These are phyloP conservation scores for Pisolithus tinctorius DNA, from an alignment of 768 basidiomycete genomes.

Conservation along the genomic window DNA sequence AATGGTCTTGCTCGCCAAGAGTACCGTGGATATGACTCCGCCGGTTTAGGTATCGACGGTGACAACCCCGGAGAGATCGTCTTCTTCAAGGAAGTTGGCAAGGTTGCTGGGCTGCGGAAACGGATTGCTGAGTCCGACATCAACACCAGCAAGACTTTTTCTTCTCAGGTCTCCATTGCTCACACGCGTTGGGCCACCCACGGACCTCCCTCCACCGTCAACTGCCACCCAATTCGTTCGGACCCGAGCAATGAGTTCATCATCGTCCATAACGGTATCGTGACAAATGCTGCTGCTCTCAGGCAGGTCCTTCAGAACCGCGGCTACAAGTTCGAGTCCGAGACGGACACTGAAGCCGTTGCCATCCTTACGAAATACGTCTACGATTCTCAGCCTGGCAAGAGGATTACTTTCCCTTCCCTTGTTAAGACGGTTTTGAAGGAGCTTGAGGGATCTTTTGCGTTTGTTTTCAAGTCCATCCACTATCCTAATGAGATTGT, in stretches of 20 bases:
- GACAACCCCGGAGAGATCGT: constrained; percentile 71
- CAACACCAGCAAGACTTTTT: constrained; percentile 68
- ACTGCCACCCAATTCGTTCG: constrained; percentile 93
- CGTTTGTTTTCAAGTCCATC: constrained; percentile 95
- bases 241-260: constrained; percentile 80
- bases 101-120: constrained; percentile 89
- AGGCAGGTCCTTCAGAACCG: constrained; percentile 91
- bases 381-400: constrained; percentile 86
- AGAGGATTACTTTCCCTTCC: constrained; percentile 81
- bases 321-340: constrained; percentile 89
- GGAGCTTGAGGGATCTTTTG: constrained; percentile 98
- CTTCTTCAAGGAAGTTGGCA: constrained; percentile 98
- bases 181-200: constrained; percentile 99
- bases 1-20: constrained; percentile 92
- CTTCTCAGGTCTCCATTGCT: constrained; percentile 92
- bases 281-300: constrained; percentile 88
- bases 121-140: constrained; percentile 67
- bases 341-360: constrained; percentile 97
- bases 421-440: constrained; percentile 94
- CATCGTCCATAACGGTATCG: constrained; percentile 97
- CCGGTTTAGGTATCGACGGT: constrained; percentile 86
- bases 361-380: constrained; percentile 95
- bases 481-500: constrained; percentile 97
- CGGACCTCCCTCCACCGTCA: constrained; percentile 77
- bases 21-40: constrained; percentile 98